phyloP scores from a whole-genome alignment of 1,284 basidiomycete genomes.

The Irpex sp. region DNA sequence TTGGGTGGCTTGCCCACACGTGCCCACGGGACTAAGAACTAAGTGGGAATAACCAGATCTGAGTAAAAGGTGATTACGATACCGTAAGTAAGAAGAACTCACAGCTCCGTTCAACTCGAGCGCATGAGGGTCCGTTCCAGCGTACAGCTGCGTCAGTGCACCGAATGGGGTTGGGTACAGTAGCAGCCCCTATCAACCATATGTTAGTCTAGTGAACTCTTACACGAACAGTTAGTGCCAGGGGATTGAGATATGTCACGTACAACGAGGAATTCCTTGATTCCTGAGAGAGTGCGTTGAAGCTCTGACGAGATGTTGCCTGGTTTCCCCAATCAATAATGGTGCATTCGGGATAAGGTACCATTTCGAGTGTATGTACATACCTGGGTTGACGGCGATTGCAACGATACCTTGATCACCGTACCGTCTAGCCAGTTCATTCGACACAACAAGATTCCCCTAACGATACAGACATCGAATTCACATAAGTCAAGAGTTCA shows the following conservation, averaged over 20 bases:
- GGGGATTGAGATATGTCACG: not conserved
- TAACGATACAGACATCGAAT: not conserved
- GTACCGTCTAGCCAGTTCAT: conserved; percentile 4
- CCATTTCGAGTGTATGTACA: too few species aligned
- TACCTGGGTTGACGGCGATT: conserved; percentile 1
- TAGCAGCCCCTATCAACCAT: not conserved
- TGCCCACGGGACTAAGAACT: conserved; percentile 33
- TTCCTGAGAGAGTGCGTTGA: not conserved
- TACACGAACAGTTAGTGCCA: too few species aligned
- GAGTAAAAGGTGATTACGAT: not conserved
- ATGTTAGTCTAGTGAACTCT: too few species aligned
- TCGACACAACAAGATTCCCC: conserved; percentile 6
- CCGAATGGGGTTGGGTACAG: not conserved
- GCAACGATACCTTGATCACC: not conserved
- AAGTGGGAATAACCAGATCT: not conserved
- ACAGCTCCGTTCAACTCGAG: conserved; percentile 18
- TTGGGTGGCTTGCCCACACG: conserved; percentile 20
- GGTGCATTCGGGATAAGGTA: too few species aligned
- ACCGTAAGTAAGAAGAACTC: not conserved
- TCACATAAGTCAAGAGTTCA: not conserved
- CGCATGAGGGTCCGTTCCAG: conserved; percentile 18
- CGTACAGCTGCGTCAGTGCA: conserved; percentile 22
- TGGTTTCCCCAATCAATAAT: too few species aligned
- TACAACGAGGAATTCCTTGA: not conserved
- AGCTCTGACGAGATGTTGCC: not conserved